These are phyloP conservation scores for Aschersonia sp. DNA, from an alignment of 2,329 filamentous ascomycete genomes.

Conservation along the genomic window DNA sequence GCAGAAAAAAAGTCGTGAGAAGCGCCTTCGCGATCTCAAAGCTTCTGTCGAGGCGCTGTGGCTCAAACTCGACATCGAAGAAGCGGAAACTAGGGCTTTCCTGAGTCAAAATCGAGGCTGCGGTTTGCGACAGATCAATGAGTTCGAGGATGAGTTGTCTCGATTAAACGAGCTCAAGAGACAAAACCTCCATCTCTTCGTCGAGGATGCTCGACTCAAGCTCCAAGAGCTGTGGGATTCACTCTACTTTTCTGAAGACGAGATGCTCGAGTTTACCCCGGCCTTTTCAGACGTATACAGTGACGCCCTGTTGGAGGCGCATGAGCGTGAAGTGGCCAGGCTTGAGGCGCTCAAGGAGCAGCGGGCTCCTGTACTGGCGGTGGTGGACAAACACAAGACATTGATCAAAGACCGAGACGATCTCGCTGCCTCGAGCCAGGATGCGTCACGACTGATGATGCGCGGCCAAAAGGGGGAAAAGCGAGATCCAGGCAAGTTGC, in stretches of 20 bases:
- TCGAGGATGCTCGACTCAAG: constrained; percentile 82
- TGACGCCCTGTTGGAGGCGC: constrained; percentile 84
- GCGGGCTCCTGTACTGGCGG: constrained; percentile 65
- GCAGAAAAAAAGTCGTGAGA: constrained; percentile 78
- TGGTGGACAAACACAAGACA: constrained; percentile 71
- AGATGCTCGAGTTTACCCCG: constrained; percentile 96
- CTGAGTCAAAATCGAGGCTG: constrained; percentile 79
- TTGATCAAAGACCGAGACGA: constrained; percentile 79
- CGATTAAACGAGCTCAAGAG: constrained; percentile 84
- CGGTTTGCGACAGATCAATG: constrained; percentile 81
- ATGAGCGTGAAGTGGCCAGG: constrained; percentile 78
- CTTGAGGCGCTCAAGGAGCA: constrained; percentile 76
- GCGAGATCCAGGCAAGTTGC: constrained; percentile 82
- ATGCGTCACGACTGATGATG: constrained; percentile 83
- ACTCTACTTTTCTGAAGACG: constrained; percentile 89
- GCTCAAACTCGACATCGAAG: constrained; percentile 74
- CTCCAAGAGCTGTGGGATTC: constrained; percentile 92
- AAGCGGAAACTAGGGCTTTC: constrained; percentile 72
- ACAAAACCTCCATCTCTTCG: constrained; percentile 89
- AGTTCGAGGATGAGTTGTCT: constrained; percentile 82
- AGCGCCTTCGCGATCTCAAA: constrained; percentile 60
- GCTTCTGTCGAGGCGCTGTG: constrained; percentile 72
- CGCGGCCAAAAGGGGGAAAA: constrained; percentile 87
- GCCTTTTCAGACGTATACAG: constrained; percentile 96
- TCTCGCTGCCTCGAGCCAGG: constrained; percentile 78